Evolutionary conservation across 805 yeast species (phyloP).

Genomic region (Myxozyma mucilagina): DNA sequence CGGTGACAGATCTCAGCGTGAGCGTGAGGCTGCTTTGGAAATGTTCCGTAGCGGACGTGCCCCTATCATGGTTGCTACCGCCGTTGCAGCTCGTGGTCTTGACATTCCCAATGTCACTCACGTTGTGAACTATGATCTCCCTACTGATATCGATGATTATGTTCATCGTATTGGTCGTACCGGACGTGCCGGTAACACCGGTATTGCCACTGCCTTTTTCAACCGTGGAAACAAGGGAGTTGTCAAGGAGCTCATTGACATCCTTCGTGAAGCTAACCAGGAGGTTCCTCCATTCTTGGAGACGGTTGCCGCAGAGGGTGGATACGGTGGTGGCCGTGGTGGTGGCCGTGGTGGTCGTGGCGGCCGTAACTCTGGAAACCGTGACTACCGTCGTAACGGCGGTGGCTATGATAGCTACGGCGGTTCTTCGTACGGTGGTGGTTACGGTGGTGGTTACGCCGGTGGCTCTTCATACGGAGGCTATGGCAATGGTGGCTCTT

Average conservation of each 20-base stretch:
- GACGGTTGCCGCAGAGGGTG: slow-evolving; percentile 74
- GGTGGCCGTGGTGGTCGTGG: slow-evolving; percentile 46
- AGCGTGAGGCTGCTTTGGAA: slow-evolving; percentile 96
- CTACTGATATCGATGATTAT: slow-evolving; percentile 95
- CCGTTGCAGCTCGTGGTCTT: slow-evolving; percentile 99
- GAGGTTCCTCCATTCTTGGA: slow-evolving; percentile 90
- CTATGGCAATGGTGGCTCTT: slow-evolving; percentile 37
- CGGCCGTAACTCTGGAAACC: slow-evolving; percentile 43
- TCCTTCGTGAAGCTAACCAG: slow-evolving; percentile 94
- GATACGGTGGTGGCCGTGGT: slow-evolving; percentile 55
- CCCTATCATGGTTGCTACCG: slow-evolving; percentile 96
- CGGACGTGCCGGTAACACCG: slow-evolving; percentile 99
- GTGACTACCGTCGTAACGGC: slow-evolving; percentile 56
- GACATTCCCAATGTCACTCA: slow-evolving; percentile 99
- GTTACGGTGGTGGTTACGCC: slow-evolving; percentile 7
- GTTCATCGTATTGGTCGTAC: slow-evolving; percentile 99
- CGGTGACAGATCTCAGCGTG: slow-evolving; percentile 97
- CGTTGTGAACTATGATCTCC: slow-evolving; percentile 95
- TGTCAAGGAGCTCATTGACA: slow-evolving; percentile 81
- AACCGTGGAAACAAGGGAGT: slow-evolving; percentile 92
- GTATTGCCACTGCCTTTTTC: slow-evolving; percentile 97
- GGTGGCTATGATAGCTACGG: slow-evolving; percentile 39
- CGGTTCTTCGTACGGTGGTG: slow-evolving; percentile 24
- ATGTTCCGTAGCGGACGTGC: slow-evolving; percentile 90
- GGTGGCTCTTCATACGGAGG: slow-evolving; percentile 20